These are phyloP conservation scores for Carex pumila DNA, from an alignment of 176 grass and related monocot species.

Conservation along the genomic window DNA sequence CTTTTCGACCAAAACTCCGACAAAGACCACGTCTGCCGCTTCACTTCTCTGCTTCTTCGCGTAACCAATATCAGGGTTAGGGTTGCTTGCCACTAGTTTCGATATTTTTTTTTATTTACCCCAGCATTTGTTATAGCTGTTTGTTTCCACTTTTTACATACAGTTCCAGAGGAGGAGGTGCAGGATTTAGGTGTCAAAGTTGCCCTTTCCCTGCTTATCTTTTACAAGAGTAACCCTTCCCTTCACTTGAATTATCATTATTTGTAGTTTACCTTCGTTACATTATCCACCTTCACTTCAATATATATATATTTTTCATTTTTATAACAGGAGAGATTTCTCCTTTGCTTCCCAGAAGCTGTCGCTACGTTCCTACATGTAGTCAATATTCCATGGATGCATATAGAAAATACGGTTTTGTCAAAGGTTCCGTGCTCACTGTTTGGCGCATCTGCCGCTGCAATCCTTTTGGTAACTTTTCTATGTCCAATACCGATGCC, in stretches of 20 bases:
- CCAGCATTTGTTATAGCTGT: too few species aligned
- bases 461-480: constrained; percentile 62
- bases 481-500: too few species aligned
- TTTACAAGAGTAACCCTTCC: constrained; percentile 43
- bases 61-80: too few species aligned
- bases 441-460: constrained; percentile 69
- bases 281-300: too few species aligned
- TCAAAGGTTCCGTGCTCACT: constrained; percentile 67
- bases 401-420: constrained; percentile 60
- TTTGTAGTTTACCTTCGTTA: background rate
- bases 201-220: constrained; percentile 65
- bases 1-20: too few species aligned
- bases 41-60: too few species aligned
- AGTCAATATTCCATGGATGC: constrained; percentile 85
- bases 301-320: too few species aligned
- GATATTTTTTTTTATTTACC: too few species aligned
- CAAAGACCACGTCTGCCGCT: too few species aligned
- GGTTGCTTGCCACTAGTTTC: too few species aligned
- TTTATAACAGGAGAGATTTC: constrained; percentile 67
- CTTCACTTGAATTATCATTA: background rate
- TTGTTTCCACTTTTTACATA: too few species aligned
- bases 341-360: constrained; percentile 67
- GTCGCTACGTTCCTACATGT: constrained; percentile 77
- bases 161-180: constrained; percentile 17
- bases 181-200: constrained; percentile 43